phyloP scores from a whole-genome alignment of 2,329 filamentous ascomycete genomes.

The Penicillium digitatum region DNA sequence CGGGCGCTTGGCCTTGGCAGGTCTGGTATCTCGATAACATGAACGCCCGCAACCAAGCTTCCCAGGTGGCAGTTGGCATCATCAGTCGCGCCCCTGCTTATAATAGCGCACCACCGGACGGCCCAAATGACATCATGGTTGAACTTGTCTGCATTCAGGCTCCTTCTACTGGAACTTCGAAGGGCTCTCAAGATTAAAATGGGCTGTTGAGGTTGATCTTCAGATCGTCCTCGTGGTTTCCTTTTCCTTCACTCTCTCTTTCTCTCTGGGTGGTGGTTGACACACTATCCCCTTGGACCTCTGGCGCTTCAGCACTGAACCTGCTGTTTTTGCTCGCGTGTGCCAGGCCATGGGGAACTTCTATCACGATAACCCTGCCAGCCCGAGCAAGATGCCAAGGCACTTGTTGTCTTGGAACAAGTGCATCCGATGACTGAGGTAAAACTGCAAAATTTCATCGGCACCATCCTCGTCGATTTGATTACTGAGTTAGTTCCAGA shows the following conservation, averaged over 20 bases:
- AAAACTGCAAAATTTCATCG: background rate
- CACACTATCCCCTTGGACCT: background rate
- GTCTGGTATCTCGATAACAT: conserved; percentile 38
- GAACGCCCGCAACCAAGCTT: conserved; percentile 32
- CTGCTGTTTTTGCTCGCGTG: background rate
- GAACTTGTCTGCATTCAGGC: conserved; percentile 38
- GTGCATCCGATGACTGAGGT: background rate
- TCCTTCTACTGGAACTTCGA: conserved; percentile 25
- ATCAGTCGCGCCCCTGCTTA: conserved; percentile 33
- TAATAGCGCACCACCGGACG: conserved; percentile 21
- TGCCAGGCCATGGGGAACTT: background rate
- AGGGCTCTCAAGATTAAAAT: conserved; percentile 16
- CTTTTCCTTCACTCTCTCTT: background rate
- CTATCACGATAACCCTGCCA: background rate
- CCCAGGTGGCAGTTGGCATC: conserved; percentile 38
- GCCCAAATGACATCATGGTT: conserved; percentile 33
- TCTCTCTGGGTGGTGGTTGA: background rate
- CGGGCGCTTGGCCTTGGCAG: conserved; percentile 30
- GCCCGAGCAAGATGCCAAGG: background rate
- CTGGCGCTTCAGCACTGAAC: background rate
- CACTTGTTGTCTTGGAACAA: background rate
- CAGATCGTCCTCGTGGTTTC: background rate
- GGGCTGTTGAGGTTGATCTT: background rate
- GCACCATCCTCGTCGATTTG: background rate
- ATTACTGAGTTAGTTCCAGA: background rate